Conservation (phyloP, 768 basidiomycete genomes). For the Pulveroboletus frians region DNA sequence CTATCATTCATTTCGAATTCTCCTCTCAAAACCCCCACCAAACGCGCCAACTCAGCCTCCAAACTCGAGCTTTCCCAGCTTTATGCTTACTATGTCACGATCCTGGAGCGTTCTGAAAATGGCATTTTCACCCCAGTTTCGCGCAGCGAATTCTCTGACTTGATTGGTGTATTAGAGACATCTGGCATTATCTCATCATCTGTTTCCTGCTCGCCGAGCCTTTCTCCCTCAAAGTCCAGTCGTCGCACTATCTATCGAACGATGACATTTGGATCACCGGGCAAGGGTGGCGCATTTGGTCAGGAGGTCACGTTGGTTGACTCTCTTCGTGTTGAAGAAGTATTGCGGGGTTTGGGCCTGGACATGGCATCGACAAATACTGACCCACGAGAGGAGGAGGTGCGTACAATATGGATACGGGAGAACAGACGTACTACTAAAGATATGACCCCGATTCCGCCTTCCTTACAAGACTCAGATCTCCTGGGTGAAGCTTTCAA, state of each 20-base stretch:
- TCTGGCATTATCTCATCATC: conserved; percentile 52
- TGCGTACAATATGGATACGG: conserved; percentile 38
- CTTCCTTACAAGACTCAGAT: conserved; percentile 3
- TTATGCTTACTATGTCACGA: conserved; percentile 55
- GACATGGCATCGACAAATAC: conserved; percentile 14
- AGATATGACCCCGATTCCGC: conserved; percentile 28
- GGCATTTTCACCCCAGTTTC: conserved; percentile 61
- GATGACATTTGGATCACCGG: conserved; percentile 45
- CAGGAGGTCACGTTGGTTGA: conserved; percentile 52
- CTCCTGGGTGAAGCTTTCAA: conserved; percentile 33
- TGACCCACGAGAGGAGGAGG: conserved; percentile 42
- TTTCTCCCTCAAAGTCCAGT: conserved; percentile 43
- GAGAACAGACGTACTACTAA: conserved; percentile 36
- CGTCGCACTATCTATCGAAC: conserved; percentile 53
- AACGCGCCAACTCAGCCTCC: conserved; percentile 43
- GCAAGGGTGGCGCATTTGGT: conserved; percentile 23
- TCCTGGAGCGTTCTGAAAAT: conserved; percentile 53
- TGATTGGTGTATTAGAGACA: conserved; percentile 68
- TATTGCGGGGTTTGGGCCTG: conserved; percentile 61
- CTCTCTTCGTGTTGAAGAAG: conserved; percentile 63
- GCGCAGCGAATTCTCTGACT: conserved; percentile 70
- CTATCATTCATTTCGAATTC: conserved; percentile 38
- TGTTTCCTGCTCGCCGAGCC: conserved; percentile 29
- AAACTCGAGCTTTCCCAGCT: conserved; percentile 50
- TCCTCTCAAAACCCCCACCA: conserved; percentile 40